Evolutionary conservation across 306 rosid species (phyloP), one percentile per base, ranked within the genome.

Genomic region (Adenanthera pavonina): DNA sequence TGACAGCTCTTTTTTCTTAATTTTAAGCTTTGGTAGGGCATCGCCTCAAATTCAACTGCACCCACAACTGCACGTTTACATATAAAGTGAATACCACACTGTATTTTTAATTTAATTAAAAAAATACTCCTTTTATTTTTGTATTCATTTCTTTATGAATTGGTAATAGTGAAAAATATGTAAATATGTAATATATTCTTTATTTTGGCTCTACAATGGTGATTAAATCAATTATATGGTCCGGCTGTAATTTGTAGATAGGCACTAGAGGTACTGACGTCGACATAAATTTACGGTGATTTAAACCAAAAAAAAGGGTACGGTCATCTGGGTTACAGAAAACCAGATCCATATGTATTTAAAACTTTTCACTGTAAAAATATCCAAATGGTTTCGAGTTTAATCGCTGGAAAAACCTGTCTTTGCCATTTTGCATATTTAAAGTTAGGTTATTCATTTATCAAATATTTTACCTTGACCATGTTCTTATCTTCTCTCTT

Each of bases 11-110:
- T 43, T 61, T 66, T 25, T 40, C 72, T 74, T 59, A 78, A 74
- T 68, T 78, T 64, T 61, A 69, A 73, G 75, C 61, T 62, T 56
- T 6, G 82, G 82, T 80, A 59, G 87, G 85, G 71, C 87, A 34
- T 71, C 53, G 17, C 73, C 44, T 19, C 43, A 69, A 65, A 40
- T 69, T 78, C 78, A 53, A 75, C 68, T 62, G 14, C 7, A 43
- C 14, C 51, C 69, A 75, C 75, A 41, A 52, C 68, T 75, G 68
- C 75, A 77, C 13, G 6, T 19, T 40, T 20, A 43, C 66, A 57
- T 57, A 15, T 13, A 57, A 59, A 16, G 43, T 73, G 78, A 41
- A 61, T 9, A 20, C 8, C 14, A n/a, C 48, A 67, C 14, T 77
- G 71, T 15, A 51, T 70, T 71, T 52, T 71, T 5, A 40, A 62